phyloP scores from a whole-genome alignment of 192 early-diverging fungal genomes.

The Coemansia asiatica region DNA sequence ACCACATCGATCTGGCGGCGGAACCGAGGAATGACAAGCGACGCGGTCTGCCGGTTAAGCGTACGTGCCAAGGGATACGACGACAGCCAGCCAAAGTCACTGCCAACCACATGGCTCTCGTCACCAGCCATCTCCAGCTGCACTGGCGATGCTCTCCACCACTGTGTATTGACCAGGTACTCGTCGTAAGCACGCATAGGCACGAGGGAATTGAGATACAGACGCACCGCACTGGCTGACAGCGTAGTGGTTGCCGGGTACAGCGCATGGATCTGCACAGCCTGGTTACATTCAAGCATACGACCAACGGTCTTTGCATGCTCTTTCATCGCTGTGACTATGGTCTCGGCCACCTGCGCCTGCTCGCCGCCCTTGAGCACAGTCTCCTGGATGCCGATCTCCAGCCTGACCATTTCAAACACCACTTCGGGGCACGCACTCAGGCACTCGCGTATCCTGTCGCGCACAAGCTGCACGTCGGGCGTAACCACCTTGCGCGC shows the following conservation, averaged over 20 bases:
- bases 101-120: constrained; percentile 23
- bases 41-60: constrained; percentile 43
- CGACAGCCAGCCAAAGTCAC: constrained; percentile 35
- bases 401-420: constrained; percentile 54
- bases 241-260: constrained; percentile 50
- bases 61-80: constrained; percentile 48
- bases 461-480: constrained; percentile 31
- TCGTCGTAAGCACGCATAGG: constrained; percentile 54
- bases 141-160: constrained; percentile 33
- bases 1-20: constrained; percentile 49
- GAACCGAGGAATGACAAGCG: constrained; percentile 43
- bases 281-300: constrained; percentile 13
- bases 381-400: constrained; percentile 50
- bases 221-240: constrained; percentile 54
- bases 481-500: constrained; percentile 17
- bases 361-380: constrained; percentile 54
- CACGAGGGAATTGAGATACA: constrained; percentile 56
- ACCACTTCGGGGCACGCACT: constrained; percentile 33
- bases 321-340: constrained; percentile 33
- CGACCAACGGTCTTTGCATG: constrained; percentile 21
- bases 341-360: constrained; percentile 48
- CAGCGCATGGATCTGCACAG: constrained; percentile 35
- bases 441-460: constrained; percentile 45
- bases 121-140: not conserved
- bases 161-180: constrained; percentile 54